Percentiles rank a stretch among this genome's conserved stretches.
Evolutionary conservation across 2,329 filamentous ascomycete genomes (phyloP).

Genomic region (Aspergillus ibericus): DNA sequence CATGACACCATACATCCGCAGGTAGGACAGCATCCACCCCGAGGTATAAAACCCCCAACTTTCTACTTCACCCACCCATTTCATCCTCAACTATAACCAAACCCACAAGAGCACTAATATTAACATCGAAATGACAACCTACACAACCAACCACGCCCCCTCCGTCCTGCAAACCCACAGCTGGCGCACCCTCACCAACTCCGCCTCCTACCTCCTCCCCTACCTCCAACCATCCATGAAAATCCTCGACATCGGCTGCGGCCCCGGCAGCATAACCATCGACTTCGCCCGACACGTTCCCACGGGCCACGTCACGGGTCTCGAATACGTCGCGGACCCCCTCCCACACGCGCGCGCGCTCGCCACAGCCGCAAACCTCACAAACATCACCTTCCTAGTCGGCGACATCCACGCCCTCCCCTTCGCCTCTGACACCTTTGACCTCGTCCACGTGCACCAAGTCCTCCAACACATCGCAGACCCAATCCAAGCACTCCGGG

Average conservation of each 20-base stretch:
- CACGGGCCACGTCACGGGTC: constrained; percentile 38
- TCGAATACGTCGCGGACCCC: constrained; percentile 35
- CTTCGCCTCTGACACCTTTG: constrained; percentile 52
- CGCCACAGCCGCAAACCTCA: constrained; percentile 30
- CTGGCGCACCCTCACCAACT: constrained; percentile 38
- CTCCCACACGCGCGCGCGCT: constrained; percentile 35
- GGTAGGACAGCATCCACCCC: too few species aligned
- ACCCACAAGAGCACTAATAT: too few species aligned
- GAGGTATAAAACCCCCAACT: background rate
- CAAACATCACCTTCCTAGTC: constrained; percentile 37
- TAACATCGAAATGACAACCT: constrained; percentile 30
- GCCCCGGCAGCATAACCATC: constrained; percentile 46
- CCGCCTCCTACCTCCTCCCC: constrained; percentile 43
- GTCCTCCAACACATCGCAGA: constrained; percentile 58
- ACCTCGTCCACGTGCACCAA: constrained; percentile 61
- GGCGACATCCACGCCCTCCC: constrained; percentile 46
- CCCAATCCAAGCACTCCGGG: constrained; percentile 52
- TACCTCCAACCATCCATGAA: constrained; percentile 38
- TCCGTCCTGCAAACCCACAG: constrained; percentile 37
- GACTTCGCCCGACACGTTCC: constrained; percentile 42
- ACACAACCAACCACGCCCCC: constrained; percentile 42
- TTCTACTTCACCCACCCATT: background rate
- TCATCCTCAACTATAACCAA: background rate
- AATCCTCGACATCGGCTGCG: constrained; percentile 49
- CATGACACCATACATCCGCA: too few species aligned